Base-by-base conservation (phyloP, 306 rosid species). In the Dicorynia guianensis region DNA sequence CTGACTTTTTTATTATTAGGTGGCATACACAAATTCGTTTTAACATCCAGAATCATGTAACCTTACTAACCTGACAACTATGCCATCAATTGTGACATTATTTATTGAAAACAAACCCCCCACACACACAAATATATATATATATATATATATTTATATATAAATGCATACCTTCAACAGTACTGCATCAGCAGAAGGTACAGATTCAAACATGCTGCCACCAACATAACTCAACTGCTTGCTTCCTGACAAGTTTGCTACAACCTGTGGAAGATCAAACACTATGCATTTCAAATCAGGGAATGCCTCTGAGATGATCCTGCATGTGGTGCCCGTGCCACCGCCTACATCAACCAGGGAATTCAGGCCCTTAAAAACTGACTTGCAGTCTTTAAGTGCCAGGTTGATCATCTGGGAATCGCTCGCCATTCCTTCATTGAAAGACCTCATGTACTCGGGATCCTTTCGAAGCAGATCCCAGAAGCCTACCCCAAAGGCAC, bases 171-270 rank as follows among this genome's bases (percentile, higher is more conserved):
- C 84, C 76, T 79, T 79, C 13, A 76, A 46, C 1, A 79, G 20
- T 11, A 83, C 3, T 46, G 79, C 79, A 76, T 79, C 76, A 4
- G 79, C 79, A 4, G 75, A 48, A 70, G 81, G 83, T 15, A 83
- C 71, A n/a, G 38, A 25, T 7, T 50, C 60, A 58, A 79, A 75
- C 79, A 83, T 79, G 6, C 79, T 76, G 34, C 87, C 84, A 0
- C 68, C 81, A 47, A 71, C 53, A 11, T 64, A 83, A 50, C 60
- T 83, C 81, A 83, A 65, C 59, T 78, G 67, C 0, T 30, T 46
- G 52, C 14, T 20, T 4, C 55, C 83, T n/a, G 17, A n/a, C 62
- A 75, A 58, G 58, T 64, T 44, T 12, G 63, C 76, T 58, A 75
- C 79, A 6, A 75, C 84, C 14, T 79, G 79, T 3, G 84, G 81